A percentile compares a stretch with the other conserved stretches of the same genome.
Evolutionary conservation across 2,329 filamentous ascomycete species (phyloP).

Genomic region (Hawksworthiomyces lignivorus): DNA sequence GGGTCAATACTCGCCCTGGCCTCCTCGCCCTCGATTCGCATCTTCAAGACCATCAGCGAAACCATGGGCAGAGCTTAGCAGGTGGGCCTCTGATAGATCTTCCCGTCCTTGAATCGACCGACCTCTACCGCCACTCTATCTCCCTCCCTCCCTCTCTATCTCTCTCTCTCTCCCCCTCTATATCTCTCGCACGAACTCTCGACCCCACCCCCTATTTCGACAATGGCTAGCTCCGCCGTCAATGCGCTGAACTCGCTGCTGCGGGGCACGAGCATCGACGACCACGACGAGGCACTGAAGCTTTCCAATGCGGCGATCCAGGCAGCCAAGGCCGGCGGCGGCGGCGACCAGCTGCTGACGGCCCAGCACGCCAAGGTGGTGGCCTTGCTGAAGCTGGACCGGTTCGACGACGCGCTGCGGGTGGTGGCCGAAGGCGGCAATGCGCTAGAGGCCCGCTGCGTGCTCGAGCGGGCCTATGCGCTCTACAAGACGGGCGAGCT

Average conservation of each 20-base stretch:
- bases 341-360: constrained; percentile 25
- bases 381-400: constrained; percentile 73
- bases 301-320: constrained; percentile 55
- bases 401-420: constrained; percentile 68
- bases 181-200: background rate
- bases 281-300: constrained; percentile 67
- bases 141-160: background rate
- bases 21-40: no score
- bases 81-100: no score
- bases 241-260: constrained; percentile 46
- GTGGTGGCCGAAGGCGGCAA: constrained; percentile 57
- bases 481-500: constrained; percentile 72
- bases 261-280: constrained; percentile 48
- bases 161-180: background rate
- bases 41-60: no score
- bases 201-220: no score
- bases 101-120: constrained; percentile 4
- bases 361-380: constrained; percentile 65
- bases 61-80: no score
- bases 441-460: constrained; percentile 51
- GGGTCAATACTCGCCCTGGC: no score
- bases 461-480: constrained; percentile 71
- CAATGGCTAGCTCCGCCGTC: constrained; percentile 29
- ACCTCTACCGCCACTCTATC: background rate
- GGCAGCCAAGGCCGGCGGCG: constrained; percentile 46